Percentiles rank a stretch among this genome's conserved stretches.
phyloP scores from a whole-genome alignment of 345 rosid species.

The Eucalyptus curtisii region DNA sequence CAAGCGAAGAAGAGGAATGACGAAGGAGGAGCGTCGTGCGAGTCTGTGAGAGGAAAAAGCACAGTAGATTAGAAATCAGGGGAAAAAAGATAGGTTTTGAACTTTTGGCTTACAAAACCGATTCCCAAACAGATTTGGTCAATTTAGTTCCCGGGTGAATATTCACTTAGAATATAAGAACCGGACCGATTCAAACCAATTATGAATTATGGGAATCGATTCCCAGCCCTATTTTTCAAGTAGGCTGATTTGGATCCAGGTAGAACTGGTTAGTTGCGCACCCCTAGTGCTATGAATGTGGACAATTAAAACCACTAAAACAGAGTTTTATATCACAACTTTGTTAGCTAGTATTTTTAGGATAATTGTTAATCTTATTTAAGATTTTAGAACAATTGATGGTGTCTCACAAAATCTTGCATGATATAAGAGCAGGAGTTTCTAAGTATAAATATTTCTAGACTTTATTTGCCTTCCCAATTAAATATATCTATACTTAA shows the following conservation, averaged over 20 bases:
- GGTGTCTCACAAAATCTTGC: accelerated
- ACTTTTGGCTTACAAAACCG: no score
- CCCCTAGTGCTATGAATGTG: background rate
- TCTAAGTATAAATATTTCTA: no score
- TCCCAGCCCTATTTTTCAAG: accelerated
- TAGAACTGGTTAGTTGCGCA: accelerated
- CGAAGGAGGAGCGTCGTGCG: accelerated
- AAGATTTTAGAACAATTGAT: no score
- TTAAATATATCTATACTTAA: no score
- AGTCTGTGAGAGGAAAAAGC: no score
- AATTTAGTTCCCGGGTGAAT: no score
- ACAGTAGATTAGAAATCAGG: no score
- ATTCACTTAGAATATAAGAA: no score
- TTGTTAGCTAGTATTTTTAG: background rate
- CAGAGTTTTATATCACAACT: background rate
- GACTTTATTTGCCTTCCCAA: no score
- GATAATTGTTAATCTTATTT: background rate
- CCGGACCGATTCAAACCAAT: accelerated
- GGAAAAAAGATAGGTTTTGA: no score
- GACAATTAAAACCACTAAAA: background rate
- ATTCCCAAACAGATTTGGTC: accelerated
- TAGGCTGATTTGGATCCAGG: accelerated
- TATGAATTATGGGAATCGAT: accelerated
- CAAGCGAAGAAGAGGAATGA: no score
- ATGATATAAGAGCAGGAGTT: accelerated